Conservation (phyloP, 2,329 filamentous ascomycete genomes). For the Fusarium protoensiforme region DNA sequence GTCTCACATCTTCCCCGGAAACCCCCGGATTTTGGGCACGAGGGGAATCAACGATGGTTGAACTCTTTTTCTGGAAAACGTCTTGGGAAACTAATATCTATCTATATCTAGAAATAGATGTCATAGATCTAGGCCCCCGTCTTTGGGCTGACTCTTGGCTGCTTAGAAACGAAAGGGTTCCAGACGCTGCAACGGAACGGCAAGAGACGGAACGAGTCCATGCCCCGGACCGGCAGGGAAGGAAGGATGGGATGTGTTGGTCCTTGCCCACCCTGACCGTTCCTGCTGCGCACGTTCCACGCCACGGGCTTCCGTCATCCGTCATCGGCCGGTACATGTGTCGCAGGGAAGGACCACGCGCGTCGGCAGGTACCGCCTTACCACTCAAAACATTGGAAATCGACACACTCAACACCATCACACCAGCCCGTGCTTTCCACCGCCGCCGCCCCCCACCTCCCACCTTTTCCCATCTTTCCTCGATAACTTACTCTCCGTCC, state of each 20-base stretch:
- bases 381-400: background rate
- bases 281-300: slow-evolving; percentile 30
- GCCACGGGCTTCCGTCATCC: slow-evolving; percentile 18
- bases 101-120: background rate
- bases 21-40: slow-evolving; percentile 9
- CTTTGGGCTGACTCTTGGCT: background rate
- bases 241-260: background rate
- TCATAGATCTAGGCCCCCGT: background rate
- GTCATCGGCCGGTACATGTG: slow-evolving; percentile 10
- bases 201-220: slow-evolving; percentile 18
- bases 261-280: slow-evolving; percentile 34
- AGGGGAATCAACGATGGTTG: background rate
- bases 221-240: background rate
- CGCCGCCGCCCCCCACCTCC: slow-evolving; percentile 22
- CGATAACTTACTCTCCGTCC: background rate
- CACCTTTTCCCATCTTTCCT: slow-evolving; percentile 8
- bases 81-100: background rate
- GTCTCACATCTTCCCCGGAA: slow-evolving; percentile 23
- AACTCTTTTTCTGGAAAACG: background rate
- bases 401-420: slow-evolving; percentile 31
- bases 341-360: background rate
- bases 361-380: slow-evolving; percentile 12
- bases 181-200: slow-evolving; percentile 6
- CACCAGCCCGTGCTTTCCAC: slow-evolving; percentile 14
- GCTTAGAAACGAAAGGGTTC: background rate